Evolutionary conservation across 192 early-diverging fungal genomes (phyloP), one percentile per base, ranked within the genome.

Genomic region (Geranomyces michiganensis): DNA sequence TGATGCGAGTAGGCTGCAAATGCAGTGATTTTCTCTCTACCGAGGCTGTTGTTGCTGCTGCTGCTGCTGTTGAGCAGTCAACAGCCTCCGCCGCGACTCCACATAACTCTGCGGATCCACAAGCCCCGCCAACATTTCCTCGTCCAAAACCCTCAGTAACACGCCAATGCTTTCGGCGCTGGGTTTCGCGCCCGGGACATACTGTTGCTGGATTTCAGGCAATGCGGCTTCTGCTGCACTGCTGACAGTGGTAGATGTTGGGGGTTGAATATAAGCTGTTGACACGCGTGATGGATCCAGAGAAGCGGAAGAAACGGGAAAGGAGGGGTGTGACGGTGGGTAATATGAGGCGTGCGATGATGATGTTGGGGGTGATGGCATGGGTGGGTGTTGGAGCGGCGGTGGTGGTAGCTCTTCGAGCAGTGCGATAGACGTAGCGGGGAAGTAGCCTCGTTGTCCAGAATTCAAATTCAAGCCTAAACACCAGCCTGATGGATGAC

Each of bases 41-140:
- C 36, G 36, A 41, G 3, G 36, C 36, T 41, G 36, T 10, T 41
- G 36, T 10, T 41, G 36, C 36, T 41, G 36, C 36, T 41, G 3
- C 10, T 41, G 36, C 36, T 3, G 5, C 36, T 41, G 36, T 10
- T 7, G 3, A 41, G 36, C 21, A 62, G 33, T 62, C 30, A 32
- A 10, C 3, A 41, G 36, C 36, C 36, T 41, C 36, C 36, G 3
- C 53, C 66, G 21, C 8, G 26, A 7, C 27, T 33, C 33, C 0
- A 68, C 14, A 55, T 68, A 68, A 10, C 53, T 49, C 44, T 60
- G 48, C 8, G 68, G 68, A 41, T 58, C 56, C n/a, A 70, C 1
- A 7, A 31, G 51, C 19, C 68, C 68, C 58, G 31, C 17, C 56
- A 70, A 5, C 32, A 70, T 55, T 5, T 70, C 68, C 22, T 45